These are phyloP conservation scores for Cladosporium oxysporum DNA, from an alignment of 2,329 filamentous ascomycete genomes.

Conservation along the genomic window DNA sequence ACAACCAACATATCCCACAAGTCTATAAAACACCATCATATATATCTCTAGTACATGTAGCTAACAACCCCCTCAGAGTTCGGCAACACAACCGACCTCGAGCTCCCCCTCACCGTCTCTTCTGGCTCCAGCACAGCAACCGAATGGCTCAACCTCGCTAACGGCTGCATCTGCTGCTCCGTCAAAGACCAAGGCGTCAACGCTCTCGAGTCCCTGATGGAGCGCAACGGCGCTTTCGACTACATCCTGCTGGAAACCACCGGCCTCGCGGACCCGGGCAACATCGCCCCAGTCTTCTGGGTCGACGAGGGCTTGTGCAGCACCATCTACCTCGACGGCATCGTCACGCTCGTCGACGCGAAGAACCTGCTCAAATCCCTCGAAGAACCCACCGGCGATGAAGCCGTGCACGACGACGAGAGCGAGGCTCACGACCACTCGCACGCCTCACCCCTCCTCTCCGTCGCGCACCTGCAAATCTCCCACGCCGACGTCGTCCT, in stretches of 20 bases:
- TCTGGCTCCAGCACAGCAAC: conserved; percentile 75
- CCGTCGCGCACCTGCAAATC: conserved; percentile 92
- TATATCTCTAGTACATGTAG: no score
- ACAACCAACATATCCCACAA: neutral
- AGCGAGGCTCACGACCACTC: conserved; percentile 46
- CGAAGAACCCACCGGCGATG: conserved; percentile 60
- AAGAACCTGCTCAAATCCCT: conserved; percentile 85
- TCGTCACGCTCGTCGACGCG: conserved; percentile 92
- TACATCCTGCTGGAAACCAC: conserved; percentile 98
- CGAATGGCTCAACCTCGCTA: conserved; percentile 94
- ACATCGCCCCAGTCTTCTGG: conserved; percentile 95
- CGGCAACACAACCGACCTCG: conserved; percentile 73
- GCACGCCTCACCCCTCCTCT: conserved; percentile 68
- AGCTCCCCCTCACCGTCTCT: conserved; percentile 91
- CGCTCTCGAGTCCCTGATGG: conserved; percentile 94
- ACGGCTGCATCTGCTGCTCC: conserved; percentile 96
- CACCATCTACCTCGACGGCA: conserved; percentile 94
- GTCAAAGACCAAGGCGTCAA: conserved; percentile 96
- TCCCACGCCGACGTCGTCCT: conserved; percentile 95
- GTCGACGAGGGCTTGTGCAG: conserved; percentile 93
- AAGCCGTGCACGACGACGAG: conserved; percentile 21
- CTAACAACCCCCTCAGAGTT: conserved; percentile 34
- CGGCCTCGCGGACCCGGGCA: conserved; percentile 90
- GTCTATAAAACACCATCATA: neutral
- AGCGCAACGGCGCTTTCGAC: conserved; percentile 89